Evolutionary conservation across 2,329 filamentous ascomycete species (phyloP), one percentile per base, ranked within the genome.

Genomic region (Diaporthe sp.): DNA sequence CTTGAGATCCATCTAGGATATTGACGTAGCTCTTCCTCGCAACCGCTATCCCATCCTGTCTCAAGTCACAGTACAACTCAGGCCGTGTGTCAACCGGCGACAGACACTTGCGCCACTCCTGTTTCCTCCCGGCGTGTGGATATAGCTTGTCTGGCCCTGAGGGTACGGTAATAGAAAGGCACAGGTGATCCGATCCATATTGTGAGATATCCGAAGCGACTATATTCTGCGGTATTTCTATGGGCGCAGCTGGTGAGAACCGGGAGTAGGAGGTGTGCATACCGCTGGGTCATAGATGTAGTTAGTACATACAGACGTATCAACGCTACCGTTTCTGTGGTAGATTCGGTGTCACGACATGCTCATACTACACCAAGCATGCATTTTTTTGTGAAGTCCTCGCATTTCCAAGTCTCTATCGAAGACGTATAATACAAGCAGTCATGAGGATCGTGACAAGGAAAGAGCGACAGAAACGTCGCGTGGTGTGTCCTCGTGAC

Each of bases 401-500:
- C 25, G 25, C 34, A 53, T 72, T 72, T 62, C n/a, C 42, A 55
- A 31, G 34, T 62, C 19, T 34, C 57, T 61, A 60, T 19, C 12
- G 49, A 51, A 31, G 42, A 44, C 19, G 22, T 72, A 72, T 31
- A 17, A 62, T 62, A 72, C 71, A 72, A 6, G 44, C 57, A 53
- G 37, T 25, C 57, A 42, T 72, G 57, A 46, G 34, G 39, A 53
- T 62, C 44, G 44, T 72, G 49, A 72, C 19, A 62, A 62, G 44
- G 57, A 17, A 53, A 62, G 22, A 19, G 49, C 25, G 58, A 62
- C 25, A 37, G 25, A 28, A 46, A 37, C 34, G 58, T 53, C 58
- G 17, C 31, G 58, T 65, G 39, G 58, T 73, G 60, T 34, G 65
- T 68, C 65, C 22, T 53, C 22, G 13, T 39, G 65, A 13, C 46